These are phyloP conservation scores for Pythium guiyangense DNA, from an alignment of 352 stramenopile genomes.

Conservation along the genomic window DNA sequence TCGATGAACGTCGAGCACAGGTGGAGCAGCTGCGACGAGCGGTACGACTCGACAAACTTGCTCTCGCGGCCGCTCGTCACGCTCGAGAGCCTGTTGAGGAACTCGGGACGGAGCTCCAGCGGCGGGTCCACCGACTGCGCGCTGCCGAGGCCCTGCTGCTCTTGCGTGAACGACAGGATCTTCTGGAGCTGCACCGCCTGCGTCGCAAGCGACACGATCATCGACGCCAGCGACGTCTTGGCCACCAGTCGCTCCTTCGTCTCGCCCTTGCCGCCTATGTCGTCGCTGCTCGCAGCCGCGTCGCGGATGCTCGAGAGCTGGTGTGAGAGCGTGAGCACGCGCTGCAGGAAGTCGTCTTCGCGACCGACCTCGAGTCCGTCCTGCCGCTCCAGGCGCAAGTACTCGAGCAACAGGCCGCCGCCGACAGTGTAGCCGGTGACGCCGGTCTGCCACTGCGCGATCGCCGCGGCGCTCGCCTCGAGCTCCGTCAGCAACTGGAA, in stretches of 20 bases:
- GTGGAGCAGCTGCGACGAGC: conserved; percentile 46
- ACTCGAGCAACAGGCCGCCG: conserved; percentile 64
- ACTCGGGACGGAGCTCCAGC: conserved; percentile 43
- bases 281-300: conserved; percentile 13
- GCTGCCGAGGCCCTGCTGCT: conserved; percentile 24
- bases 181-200: conserved; percentile 48
- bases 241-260: conserved; percentile 25
- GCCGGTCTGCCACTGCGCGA: conserved; percentile 63
- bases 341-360: conserved; percentile 56
- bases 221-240: conserved; percentile 54
- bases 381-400: conserved; percentile 59
- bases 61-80: too few relatives aligned
- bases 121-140: conserved; percentile 17
- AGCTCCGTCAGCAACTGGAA: conserved; percentile 50
- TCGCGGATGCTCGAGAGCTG: conserved; percentile 37
- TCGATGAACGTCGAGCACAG: conserved; percentile 60
- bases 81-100: conserved; percentile 32
- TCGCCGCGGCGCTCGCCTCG: conserved; percentile 42
- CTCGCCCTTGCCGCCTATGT: conserved; percentile 5
- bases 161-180: conserved; percentile 42
- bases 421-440: conserved; percentile 41
- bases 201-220: conserved; percentile 53
- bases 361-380: conserved; percentile 45
- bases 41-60: too few relatives aligned
- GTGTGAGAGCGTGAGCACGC: conserved; percentile 51